phyloP scores from a whole-genome alignment of 192 early-diverging fungal species.

The Cladochytrium replicatum region DNA sequence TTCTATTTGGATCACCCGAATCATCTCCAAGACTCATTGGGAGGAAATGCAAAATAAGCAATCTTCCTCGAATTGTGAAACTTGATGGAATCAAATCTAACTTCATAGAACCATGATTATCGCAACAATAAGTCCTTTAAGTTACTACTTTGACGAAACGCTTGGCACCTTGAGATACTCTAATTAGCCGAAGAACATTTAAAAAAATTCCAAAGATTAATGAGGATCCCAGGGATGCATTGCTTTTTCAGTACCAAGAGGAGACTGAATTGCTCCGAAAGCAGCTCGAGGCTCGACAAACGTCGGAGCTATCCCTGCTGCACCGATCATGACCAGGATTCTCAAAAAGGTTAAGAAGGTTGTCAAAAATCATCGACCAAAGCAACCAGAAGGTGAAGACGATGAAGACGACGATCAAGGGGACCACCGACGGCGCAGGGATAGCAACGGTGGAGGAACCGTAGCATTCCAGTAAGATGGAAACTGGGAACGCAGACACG shows the following conservation, averaged over 20 bases:
- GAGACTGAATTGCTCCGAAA: conserved; percentile 48
- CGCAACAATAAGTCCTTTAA: conserved; percentile 49
- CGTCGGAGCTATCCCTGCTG: conserved; percentile 27
- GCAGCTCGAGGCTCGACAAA: conserved; percentile 39
- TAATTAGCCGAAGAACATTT: conserved; percentile 55
- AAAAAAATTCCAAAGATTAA: conserved; percentile 61
- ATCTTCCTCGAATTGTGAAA: too few species aligned
- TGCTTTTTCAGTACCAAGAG: conserved; percentile 57
- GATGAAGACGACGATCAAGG: conserved; percentile 17
- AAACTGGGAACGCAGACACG: too few species aligned
- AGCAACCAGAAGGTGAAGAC: conserved; percentile 28
- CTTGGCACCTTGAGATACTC: conserved; percentile 52
- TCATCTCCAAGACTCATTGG: conserved; percentile 56
- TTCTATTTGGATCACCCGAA: too few species aligned
- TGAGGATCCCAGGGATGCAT: conserved; percentile 59
- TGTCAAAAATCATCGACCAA: conserved; percentile 46
- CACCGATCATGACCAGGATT: conserved; percentile 34
- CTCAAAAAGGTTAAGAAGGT: conserved; percentile 40
- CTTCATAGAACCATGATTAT: conserved; percentile 49
- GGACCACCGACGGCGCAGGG: too few species aligned
- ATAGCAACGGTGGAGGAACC: too few species aligned
- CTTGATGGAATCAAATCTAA: too few species aligned
- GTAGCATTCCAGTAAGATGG: too few species aligned
- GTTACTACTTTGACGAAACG: conserved; percentile 57
- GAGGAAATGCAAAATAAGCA: conserved; percentile 49